Evolutionary conservation across 495 filamentous ascomycete genomes (phyloP).

Genomic region (Penicillium robsamsonii): DNA sequence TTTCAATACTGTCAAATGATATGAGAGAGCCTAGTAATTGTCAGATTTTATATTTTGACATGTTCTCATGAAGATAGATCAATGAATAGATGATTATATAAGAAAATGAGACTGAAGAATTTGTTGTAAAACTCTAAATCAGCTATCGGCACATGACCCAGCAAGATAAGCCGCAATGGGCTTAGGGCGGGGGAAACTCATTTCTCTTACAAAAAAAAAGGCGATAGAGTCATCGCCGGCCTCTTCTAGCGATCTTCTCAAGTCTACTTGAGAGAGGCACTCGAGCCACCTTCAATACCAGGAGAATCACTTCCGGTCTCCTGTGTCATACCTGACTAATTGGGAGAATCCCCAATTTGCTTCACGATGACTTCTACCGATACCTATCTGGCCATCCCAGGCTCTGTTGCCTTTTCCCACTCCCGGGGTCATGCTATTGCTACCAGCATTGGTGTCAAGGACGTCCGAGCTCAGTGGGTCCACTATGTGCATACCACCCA

Average conservation of each 20-base stretch:
- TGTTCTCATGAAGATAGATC: neutral
- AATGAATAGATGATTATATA: conserved; percentile 44
- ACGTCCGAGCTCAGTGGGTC: conserved; percentile 61
- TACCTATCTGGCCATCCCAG: conserved; percentile 49
- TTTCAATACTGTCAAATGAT: neutral
- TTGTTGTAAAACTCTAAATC: conserved; percentile 2
- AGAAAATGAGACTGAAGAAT: conserved; percentile 11
- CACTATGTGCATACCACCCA: conserved; percentile 58
- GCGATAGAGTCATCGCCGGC: conserved; percentile 29
- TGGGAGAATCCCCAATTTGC: conserved; percentile 14
- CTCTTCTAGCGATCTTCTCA: conserved; percentile 25
- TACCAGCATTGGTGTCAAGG: conserved; percentile 50
- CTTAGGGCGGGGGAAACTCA: conserved; percentile 30
- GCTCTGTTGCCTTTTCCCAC: conserved; percentile 52
- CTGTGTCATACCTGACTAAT: conserved; percentile 13
- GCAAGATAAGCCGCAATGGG: conserved; percentile 27
- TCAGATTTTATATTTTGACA: neutral
- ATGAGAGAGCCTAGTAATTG: neutral
- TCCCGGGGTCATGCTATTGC: conserved; percentile 53
- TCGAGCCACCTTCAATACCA: conserved; percentile 22
- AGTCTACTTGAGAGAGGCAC: conserved; percentile 33
- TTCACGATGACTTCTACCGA: conserved; percentile 39
- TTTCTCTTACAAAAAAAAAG: conserved; percentile 22
- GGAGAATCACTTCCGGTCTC: conserved; percentile 19
- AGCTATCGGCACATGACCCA: conserved; percentile 25